phyloP scores from a whole-genome alignment of 768 basidiomycete genomes.

The Suillus bovinus region DNA sequence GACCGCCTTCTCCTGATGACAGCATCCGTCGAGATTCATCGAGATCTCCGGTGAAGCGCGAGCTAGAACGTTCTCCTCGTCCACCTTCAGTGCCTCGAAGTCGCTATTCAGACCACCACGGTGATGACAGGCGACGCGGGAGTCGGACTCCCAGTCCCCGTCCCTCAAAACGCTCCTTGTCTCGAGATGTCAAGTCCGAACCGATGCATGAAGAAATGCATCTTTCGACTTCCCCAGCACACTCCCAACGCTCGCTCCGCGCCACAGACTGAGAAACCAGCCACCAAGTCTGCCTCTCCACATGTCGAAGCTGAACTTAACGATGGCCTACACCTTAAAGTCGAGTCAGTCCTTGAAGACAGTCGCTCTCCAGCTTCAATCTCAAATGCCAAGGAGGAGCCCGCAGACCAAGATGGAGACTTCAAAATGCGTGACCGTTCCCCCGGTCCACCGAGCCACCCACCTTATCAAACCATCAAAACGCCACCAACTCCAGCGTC shows the following conservation, averaged over 20 bases:
- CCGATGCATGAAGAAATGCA: neutral
- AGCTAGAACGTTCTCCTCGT: neutral
- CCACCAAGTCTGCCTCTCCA: neutral
- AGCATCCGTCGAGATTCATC: neutral
- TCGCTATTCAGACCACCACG: neutral
- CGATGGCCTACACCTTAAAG: neutral
- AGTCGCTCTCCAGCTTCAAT: constrained; percentile 1
- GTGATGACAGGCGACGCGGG: neutral
- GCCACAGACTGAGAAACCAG: neutral
- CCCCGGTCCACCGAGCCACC: neutral
- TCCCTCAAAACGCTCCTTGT: neutral
- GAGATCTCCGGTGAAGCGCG: neutral
- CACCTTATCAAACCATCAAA: neutral
- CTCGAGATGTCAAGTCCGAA: neutral
- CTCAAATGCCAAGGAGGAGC: constrained; percentile 18
- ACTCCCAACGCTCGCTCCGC: neutral
- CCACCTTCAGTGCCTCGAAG: neutral
- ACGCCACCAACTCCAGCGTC: constrained; percentile 10
- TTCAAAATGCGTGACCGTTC: constrained; percentile 16
- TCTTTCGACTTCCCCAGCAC: neutral
- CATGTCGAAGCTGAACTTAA: neutral
- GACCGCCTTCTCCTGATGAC: neutral
- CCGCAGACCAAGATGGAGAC: constrained; percentile 16
- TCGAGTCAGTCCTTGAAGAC: neutral
- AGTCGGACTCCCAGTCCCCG: neutral